Conservation (phyloP, 2,329 filamentous ascomycete species). For the Colletotrichum siamense region DNA sequence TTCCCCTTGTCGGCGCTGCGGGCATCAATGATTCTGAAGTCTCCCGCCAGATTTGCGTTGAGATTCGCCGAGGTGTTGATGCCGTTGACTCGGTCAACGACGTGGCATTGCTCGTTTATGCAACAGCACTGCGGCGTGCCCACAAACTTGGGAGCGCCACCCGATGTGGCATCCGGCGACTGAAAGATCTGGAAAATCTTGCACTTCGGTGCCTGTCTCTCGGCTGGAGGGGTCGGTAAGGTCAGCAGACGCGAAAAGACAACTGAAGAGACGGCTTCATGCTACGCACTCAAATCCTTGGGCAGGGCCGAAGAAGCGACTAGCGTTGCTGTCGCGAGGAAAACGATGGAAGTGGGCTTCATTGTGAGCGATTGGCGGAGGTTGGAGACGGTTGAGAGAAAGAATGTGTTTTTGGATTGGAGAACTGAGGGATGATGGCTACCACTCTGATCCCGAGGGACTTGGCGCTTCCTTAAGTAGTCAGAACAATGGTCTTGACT, state of each 20-base stretch:
- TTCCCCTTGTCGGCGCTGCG: background rate
- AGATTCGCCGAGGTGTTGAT: background rate
- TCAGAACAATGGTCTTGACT: background rate
- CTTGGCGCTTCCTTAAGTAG: background rate
- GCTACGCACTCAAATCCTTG: background rate
- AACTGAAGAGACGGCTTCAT: rapidly evolving
- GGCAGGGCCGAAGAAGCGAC: background rate
- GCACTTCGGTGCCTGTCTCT: background rate
- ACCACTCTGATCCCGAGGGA: background rate
- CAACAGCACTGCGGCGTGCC: background rate
- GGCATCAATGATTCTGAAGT: background rate
- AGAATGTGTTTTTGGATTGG: background rate
- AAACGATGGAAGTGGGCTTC: background rate
- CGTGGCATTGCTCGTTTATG: background rate
- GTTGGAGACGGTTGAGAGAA: background rate
- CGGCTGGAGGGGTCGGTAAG: background rate
- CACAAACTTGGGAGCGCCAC: background rate
- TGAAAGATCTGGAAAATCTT: background rate
- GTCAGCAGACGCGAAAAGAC: background rate
- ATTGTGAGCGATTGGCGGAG: background rate
- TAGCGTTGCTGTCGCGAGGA: background rate
- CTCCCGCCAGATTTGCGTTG: background rate
- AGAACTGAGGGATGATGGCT: background rate
- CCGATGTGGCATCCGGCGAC: background rate
- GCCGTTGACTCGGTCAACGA: background rate